phyloP scores from a whole-genome alignment of 345 rosid species.

The Toxicodendron radicans region DNA sequence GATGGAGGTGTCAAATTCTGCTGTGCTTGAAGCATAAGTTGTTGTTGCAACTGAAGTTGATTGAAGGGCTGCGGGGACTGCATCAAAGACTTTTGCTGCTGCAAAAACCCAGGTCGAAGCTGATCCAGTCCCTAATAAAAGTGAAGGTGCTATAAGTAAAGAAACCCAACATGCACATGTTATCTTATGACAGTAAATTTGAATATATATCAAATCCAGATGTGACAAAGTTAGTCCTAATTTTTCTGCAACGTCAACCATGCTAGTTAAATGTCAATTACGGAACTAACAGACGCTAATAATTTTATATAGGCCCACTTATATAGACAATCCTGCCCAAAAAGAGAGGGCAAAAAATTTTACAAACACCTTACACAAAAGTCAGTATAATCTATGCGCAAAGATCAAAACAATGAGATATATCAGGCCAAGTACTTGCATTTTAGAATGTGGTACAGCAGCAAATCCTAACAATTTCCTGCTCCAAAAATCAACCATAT shows the following conservation, averaged over 20 bases:
- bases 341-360: too few relatives aligned
- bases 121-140: slow-evolving; percentile 52
- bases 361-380: too few relatives aligned
- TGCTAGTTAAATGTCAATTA: background rate
- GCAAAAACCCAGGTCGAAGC: slow-evolving; percentile 45
- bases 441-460: background rate
- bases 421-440: background rate
- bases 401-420: too few relatives aligned
- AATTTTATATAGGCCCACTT: background rate
- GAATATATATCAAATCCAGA: background rate
- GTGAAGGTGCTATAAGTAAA: slow-evolving; percentile 7
- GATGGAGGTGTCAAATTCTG: slow-evolving; percentile 46
- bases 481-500: background rate
- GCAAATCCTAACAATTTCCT: background rate
- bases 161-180: background rate
- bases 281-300: background rate
- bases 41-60: slow-evolving; percentile 55
- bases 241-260: background rate
- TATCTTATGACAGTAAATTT: background rate
- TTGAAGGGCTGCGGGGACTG: slow-evolving; percentile 45
- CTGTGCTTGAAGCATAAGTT: slow-evolving; percentile 54
- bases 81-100: slow-evolving; percentile 45
- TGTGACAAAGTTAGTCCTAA: background rate
- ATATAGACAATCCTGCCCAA: too few relatives aligned
- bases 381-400: too few relatives aligned